A percentile compares a stretch with the other conserved stretches of the same genome.
phyloP scores from a whole-genome alignment of 163 green algal genomes.

The Coccomyxa subellipsoidea region DNA sequence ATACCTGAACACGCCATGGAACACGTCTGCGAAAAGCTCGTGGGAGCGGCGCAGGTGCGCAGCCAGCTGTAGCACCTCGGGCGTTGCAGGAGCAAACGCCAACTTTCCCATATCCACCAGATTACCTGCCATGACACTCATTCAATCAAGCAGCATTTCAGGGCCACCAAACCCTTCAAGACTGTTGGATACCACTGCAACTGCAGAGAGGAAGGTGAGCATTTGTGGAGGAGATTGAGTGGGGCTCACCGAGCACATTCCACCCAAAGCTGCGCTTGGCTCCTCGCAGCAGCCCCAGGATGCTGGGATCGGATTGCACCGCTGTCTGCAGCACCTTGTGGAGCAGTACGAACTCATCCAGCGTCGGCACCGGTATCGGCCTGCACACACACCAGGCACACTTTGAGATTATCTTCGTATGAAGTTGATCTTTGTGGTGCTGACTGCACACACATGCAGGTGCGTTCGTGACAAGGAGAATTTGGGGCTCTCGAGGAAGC shows the following conservation, averaged over 20 bases:
- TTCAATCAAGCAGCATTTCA: background rate
- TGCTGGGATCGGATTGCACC: conserved; percentile 3
- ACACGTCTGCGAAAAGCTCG: conserved; percentile 29
- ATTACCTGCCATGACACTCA: conserved; percentile 41
- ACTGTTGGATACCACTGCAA: too few relatives aligned
- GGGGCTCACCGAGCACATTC: conserved; percentile 12
- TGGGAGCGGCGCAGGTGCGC: conserved; percentile 26
- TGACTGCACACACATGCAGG: background rate
- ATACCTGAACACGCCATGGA: conserved; percentile 30
- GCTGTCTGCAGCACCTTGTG: conserved; percentile 21
- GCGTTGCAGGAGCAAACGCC: conserved; percentile 37
- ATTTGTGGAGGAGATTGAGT: too few relatives aligned
- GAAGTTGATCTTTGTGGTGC: background rate
- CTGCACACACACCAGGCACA: conserved; percentile 16
- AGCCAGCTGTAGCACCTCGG: conserved; percentile 28
- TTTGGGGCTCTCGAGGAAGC: background rate
- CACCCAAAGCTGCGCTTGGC: conserved; percentile 13
- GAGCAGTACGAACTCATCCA: conserved; percentile 42
- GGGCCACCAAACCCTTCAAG: too few relatives aligned
- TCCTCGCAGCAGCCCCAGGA: conserved; percentile 3
- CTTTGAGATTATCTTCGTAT: too few relatives aligned
- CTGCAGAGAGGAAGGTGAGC: too few relatives aligned
- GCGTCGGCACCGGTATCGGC: conserved; percentile 29
- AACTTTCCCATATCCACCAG: conserved; percentile 38
- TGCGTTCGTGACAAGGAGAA: background rate